Evolutionary conservation across 192 early-diverging fungal genomes (phyloP).

Genomic region (Podila epigama): DNA sequence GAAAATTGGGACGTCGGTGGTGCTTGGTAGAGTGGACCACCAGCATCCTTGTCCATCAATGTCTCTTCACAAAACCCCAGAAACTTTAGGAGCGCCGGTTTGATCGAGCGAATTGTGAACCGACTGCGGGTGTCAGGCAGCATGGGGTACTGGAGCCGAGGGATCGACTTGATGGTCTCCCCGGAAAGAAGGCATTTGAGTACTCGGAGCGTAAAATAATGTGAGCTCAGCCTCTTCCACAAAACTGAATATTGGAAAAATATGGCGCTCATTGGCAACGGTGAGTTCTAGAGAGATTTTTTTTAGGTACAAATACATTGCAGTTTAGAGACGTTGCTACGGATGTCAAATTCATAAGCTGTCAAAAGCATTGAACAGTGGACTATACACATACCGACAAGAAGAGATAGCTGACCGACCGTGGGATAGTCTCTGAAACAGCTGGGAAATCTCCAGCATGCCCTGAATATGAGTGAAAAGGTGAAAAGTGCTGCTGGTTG

Average conservation of each 20-base stretch:
- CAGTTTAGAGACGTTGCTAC: background rate
- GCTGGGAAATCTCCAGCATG: background rate
- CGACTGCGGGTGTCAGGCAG: constrained; percentile 65
- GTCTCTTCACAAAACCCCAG: constrained; percentile 40
- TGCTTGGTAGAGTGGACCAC: too few relatives aligned
- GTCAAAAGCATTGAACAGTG: background rate
- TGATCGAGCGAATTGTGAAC: constrained; percentile 29
- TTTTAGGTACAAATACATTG: background rate
- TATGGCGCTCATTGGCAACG: constrained; percentile 76
- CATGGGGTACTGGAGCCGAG: constrained; percentile 82
- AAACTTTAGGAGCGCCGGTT: constrained; percentile 21
- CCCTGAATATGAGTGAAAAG: background rate
- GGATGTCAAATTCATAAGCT: constrained; percentile 33
- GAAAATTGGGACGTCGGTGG: too few relatives aligned
- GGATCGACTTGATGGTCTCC: constrained; percentile 80
- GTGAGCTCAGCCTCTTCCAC: constrained; percentile 76
- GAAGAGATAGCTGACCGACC: constrained; percentile 49
- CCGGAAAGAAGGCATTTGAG: constrained; percentile 81
- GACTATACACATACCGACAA: constrained; percentile 24
- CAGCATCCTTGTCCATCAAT: constrained; percentile 6
- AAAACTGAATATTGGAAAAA: constrained; percentile 95
- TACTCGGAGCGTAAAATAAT: constrained; percentile 81
- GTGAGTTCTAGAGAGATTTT: constrained; percentile 59
- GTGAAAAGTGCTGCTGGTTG: background rate
- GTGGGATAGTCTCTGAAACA: constrained; percentile 19